A percentile compares a stretch with the other conserved stretches of the same genome.
Evolutionary conservation across 208 protist genomes (phyloP).

Genomic region (Wallacemonas rigidus): DNA sequence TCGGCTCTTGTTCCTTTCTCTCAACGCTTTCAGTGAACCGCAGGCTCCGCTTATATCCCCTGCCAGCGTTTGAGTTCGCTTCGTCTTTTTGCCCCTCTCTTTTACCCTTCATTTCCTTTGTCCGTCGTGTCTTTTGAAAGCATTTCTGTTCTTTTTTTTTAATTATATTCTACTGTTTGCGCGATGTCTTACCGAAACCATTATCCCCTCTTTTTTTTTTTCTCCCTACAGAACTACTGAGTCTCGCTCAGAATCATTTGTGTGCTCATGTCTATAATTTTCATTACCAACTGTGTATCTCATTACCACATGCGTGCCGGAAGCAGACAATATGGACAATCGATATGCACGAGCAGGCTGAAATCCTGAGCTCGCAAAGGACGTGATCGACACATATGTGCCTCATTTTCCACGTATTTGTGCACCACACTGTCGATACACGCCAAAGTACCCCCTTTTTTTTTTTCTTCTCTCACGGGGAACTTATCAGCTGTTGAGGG

Average conservation of each 20-base stretch:
- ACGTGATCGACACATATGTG: background rate
- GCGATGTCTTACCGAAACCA: background rate
- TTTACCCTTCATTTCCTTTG: background rate
- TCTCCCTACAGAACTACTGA: background rate
- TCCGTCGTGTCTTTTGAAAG: background rate
- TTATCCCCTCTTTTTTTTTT: background rate
- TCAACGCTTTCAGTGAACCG: background rate
- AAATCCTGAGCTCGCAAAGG: background rate
- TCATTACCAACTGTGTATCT: background rate
- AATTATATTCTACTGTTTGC: background rate
- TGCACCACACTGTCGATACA: too few species aligned
- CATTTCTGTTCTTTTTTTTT: slow-evolving; percentile 12
- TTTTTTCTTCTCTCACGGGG: too few species aligned
- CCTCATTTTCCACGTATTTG: too few species aligned
- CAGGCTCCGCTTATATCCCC: background rate
- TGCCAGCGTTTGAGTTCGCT: background rate
- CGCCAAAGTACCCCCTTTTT: too few species aligned
- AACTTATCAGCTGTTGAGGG: too few species aligned
- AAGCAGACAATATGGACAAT: background rate
- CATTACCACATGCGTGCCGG: background rate
- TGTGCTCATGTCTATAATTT: slow-evolving; percentile 7
- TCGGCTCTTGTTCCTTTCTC: background rate
- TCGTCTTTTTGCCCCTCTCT: slow-evolving; percentile 23
- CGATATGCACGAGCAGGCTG: background rate
- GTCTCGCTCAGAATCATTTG: background rate